Evolutionary conservation across 148 eudicot species (phyloP), one percentile per base, ranked within the genome.

Genomic region (Silene latifolia): DNA sequence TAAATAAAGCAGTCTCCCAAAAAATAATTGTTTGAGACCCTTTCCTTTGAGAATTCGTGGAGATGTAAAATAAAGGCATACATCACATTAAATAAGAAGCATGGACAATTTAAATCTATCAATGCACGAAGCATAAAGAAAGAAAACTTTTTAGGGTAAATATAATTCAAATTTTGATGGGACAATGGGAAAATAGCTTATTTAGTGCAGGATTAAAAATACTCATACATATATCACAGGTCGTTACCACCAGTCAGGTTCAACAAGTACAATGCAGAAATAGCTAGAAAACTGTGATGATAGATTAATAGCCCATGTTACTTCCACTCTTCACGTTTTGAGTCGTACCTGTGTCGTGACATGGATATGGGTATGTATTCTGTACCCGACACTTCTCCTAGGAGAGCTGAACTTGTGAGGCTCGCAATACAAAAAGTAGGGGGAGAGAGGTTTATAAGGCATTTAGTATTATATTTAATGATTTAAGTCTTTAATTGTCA

Each of bases 41-140:
- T 39, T 0, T 39, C 44, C 44, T 51, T 51, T 51, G 3, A 48
- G 15, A 14, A 48, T 48, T 48, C 8, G 56, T 42, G 12, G 21
- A 67, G 10, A 32, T 32, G 60, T 70, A 35, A 70, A 69, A 69
- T 13, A 69, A 24, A 19, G 14, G 71, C 25, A 44, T 17, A 25
- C 57, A 46, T 70, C 42, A 53, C 61, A 51, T 12, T 51, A 12
- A 69, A 48, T 48, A 23, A 47, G 72, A 48, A 69, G 72, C 21
- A 15, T 17, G 23, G 44, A 5, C 42, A 69, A 20, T 47, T 46
- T 44, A 19, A 46, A 21, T 21, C 11, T 54, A 59, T 53, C n/a
- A 23, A 20, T 48, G 24, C 27, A 3, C 58, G 19, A 69, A 46
- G 18, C 35, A 29, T 0, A 69, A 47, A 15, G 29, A 19, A 11